A percentile compares a stretch with the other conserved stretches of the same genome.
These are phyloP conservation scores for Globisporangium recalcitrans DNA, from an alignment of 352 stramenopile genomes.

Conservation along the genomic window DNA sequence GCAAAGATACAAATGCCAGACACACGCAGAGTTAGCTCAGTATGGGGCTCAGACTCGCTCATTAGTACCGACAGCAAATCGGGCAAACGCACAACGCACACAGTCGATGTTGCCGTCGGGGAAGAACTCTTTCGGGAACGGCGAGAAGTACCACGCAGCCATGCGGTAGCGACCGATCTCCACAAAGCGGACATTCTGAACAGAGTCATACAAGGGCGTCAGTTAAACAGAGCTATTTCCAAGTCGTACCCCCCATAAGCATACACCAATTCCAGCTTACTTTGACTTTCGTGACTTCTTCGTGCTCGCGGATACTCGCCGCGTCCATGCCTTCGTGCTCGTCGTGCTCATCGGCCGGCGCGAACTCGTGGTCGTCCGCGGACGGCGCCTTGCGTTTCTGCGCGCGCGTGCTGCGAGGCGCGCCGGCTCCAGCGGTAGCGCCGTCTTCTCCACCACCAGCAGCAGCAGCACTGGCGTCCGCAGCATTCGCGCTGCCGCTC, in stretches of 20 bases:
- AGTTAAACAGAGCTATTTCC: neutral
- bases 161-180: conserved; percentile 93
- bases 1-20: neutral
- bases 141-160: conserved; percentile 97
- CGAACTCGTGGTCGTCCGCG: conserved; percentile 67
- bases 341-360: conserved; percentile 90
- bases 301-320: conserved; percentile 95
- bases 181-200: conserved; percentile 94
- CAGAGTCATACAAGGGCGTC: neutral
- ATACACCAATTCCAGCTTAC: conserved; percentile 16
- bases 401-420: conserved; percentile 39
- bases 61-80: neutral
- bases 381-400: conserved; percentile 66
- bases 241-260: neutral
- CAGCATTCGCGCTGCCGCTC: conserved; percentile 19
- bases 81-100: conserved; percentile 29
- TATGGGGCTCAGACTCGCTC: neutral
- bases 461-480: neutral
- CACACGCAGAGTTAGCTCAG: neutral
- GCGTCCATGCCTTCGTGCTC: conserved; percentile 98
- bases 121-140: conserved; percentile 95
- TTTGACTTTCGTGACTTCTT: conserved; percentile 97
- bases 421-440: neutral
- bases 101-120: conserved; percentile 80
- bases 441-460: conserved; percentile 24